Conservation (phyloP, 1,284 basidiomycete species). For the Rhodotorula sp. region DNA sequence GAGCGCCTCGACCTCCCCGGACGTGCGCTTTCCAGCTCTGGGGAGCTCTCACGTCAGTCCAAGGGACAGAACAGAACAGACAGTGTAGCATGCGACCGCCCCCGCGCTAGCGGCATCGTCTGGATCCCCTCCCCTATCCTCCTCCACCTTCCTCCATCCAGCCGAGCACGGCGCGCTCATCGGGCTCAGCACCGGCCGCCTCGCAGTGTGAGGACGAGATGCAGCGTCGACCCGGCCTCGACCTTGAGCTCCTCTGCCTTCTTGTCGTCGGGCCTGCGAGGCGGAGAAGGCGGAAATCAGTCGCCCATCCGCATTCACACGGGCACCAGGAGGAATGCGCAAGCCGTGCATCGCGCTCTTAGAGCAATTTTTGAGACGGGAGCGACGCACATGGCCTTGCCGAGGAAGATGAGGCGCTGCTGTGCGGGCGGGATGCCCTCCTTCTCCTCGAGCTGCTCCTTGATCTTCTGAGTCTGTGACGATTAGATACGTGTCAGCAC, state of each 20-base stretch:
- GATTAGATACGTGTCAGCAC: not conserved
- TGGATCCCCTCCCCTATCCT: not conserved
- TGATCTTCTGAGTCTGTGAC: constrained; percentile 83
- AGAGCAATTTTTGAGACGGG: not conserved
- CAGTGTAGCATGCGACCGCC: constrained; percentile 1
- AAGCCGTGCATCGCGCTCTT: too few relatives aligned
- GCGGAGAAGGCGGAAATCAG: too few relatives aligned
- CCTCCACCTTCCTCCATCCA: not conserved
- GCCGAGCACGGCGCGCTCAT: not conserved
- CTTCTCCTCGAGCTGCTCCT: constrained; percentile 98
- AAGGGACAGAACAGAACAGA: not conserved
- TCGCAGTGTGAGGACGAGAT: constrained; percentile 88
- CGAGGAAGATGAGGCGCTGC: constrained; percentile 91
- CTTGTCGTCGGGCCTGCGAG: constrained; percentile 73
- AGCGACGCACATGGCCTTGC: constrained; percentile 85
- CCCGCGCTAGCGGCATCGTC: not conserved
- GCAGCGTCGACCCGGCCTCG: constrained; percentile 77
- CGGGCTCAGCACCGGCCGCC: constrained; percentile 60
- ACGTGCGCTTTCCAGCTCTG: not conserved
- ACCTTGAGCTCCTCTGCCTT: constrained; percentile 80
- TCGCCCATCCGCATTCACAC: too few relatives aligned
- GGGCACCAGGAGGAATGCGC: too few relatives aligned
- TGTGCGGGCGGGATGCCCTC: constrained; percentile 97
- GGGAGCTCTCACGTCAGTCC: not conserved
- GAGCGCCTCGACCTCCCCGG: too few relatives aligned